These are phyloP conservation scores for Hymenotorrendiella dingleyae DNA, from an alignment of 2,329 filamentous ascomycete genomes.

Conservation along the genomic window DNA sequence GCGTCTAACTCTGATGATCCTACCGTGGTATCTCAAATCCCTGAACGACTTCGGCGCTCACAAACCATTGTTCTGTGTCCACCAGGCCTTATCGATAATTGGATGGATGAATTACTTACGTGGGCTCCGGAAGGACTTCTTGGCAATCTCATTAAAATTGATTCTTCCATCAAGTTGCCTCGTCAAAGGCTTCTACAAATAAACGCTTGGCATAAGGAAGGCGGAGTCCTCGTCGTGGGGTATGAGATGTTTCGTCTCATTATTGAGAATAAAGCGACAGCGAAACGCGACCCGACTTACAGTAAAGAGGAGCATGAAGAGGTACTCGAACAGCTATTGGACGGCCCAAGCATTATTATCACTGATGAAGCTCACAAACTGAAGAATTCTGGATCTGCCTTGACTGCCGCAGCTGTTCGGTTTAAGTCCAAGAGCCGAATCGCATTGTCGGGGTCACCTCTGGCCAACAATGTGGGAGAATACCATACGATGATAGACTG, in stretches of 20 bases:
- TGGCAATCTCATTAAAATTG: slow-evolving; percentile 52
- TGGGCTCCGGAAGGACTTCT: slow-evolving; percentile 59
- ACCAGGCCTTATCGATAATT: slow-evolving; percentile 70
- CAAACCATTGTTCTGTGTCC: slow-evolving; percentile 73
- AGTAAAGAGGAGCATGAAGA: slow-evolving; percentile 33
- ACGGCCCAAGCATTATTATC: slow-evolving; percentile 65
- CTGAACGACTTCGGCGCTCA: slow-evolving; percentile 53
- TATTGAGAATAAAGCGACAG: slow-evolving; percentile 32
- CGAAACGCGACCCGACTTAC: slow-evolving; percentile 22
- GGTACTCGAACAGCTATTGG: slow-evolving; percentile 44
- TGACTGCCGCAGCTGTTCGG: slow-evolving; percentile 46
- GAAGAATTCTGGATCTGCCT: slow-evolving; percentile 56
- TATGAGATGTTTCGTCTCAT: slow-evolving; percentile 61
- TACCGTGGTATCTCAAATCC: slow-evolving; percentile 59
- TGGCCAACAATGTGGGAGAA: slow-evolving; percentile 78
- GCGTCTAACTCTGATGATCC: slow-evolving; percentile 54
- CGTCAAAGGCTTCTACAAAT: slow-evolving; percentile 45
- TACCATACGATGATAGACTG: slow-evolving; percentile 86
- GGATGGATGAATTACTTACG: slow-evolving; percentile 67
- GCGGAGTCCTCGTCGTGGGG: slow-evolving; percentile 72
- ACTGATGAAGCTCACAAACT: slow-evolving; percentile 80
- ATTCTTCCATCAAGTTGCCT: slow-evolving; percentile 31
- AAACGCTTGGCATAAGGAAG: slow-evolving; percentile 52
- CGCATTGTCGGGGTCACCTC: slow-evolving; percentile 78
- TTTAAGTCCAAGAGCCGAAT: slow-evolving; percentile 68